Conservation (phyloP, 306 rosid genomes). For the Pterocarpus santalinus region DNA sequence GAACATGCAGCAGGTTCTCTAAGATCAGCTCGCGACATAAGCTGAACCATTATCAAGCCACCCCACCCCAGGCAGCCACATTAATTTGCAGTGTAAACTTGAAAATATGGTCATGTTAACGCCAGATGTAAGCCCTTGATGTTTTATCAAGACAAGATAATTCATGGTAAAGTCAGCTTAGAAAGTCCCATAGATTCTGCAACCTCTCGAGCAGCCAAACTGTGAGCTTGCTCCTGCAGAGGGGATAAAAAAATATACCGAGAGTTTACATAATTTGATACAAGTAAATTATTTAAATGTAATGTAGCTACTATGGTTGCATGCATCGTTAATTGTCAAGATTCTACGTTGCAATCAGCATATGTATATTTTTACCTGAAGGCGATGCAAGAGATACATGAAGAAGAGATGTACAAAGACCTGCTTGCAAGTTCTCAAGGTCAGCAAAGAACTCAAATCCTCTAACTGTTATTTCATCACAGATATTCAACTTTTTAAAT, state of each 20-base stretch:
- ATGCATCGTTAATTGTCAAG: slow-evolving; percentile 13
- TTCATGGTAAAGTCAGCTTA: slow-evolving; percentile 71
- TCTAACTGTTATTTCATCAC: slow-evolving; percentile 24
- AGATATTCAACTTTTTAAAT: slow-evolving; percentile 12
- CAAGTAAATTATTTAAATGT: background rate
- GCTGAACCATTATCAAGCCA: slow-evolving; percentile 37
- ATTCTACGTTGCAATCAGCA: background rate
- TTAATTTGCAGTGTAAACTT: slow-evolving; percentile 37
- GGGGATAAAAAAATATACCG: slow-evolving; percentile 30
- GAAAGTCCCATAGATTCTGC: slow-evolving; percentile 92
- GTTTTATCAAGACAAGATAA: background rate
- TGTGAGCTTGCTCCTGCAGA: slow-evolving; percentile 84
- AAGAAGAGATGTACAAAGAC: slow-evolving; percentile 96
- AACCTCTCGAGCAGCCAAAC: slow-evolving; percentile 73
- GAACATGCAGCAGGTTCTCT: slow-evolving; percentile 47
- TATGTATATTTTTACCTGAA: slow-evolving; percentile 70
- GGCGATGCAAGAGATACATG: slow-evolving; percentile 94
- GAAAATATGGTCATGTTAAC: slow-evolving; percentile 22
- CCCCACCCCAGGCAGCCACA: slow-evolving; percentile 39
- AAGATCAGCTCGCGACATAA: slow-evolving; percentile 24
- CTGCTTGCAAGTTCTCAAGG: slow-evolving; percentile 60
- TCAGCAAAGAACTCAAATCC: slow-evolving; percentile 44
- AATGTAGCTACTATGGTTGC: slow-evolving; percentile 13
- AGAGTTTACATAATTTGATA: slow-evolving; percentile 24
- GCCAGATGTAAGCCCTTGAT: background rate